Percentiles rank a stretch among this genome's conserved stretches.
These are phyloP conservation scores for Coemansia sp. DNA, from an alignment of 192 early-diverging fungal species.

Conservation along the genomic window DNA sequence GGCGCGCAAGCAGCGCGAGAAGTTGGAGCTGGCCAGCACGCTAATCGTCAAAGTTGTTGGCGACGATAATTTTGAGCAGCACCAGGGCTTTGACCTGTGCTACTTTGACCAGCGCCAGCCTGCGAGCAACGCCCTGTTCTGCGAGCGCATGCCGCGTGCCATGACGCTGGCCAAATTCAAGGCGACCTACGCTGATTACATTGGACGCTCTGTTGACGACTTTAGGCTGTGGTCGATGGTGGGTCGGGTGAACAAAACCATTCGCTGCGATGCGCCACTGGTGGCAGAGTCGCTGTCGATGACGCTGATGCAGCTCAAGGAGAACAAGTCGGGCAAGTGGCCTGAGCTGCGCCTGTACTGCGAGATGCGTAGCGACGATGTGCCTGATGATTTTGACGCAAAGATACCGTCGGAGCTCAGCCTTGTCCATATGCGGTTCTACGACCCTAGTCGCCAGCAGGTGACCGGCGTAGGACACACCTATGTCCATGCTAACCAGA, in stretches of 20 bases:
- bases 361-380: slow-evolving; percentile 30
- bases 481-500: slow-evolving; percentile 55
- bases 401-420: slow-evolving; percentile 21
- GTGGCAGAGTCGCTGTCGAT: slow-evolving; percentile 18
- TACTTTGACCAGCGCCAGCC: slow-evolving; percentile 65
- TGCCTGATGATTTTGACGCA: slow-evolving; percentile 23
- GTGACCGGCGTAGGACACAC: slow-evolving; percentile 66
- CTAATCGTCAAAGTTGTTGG: slow-evolving; percentile 61
- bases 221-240: slow-evolving; percentile 88
- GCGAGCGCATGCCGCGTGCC: slow-evolving; percentile 37
- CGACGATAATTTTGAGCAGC: slow-evolving; percentile 67
- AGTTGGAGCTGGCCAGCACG: slow-evolving; percentile 65
- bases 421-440: slow-evolving; percentile 87
- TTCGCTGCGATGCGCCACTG: slow-evolving; percentile 76
- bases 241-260: slow-evolving; percentile 88
- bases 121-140: slow-evolving; percentile 36
- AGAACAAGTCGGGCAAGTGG: slow-evolving; percentile 40
- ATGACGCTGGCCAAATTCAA: slow-evolving; percentile 57
- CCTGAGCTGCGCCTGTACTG: slow-evolving; percentile 58
- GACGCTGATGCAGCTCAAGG: slow-evolving; percentile 44
- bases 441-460: slow-evolving; percentile 63
- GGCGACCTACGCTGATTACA: slow-evolving; percentile 51
- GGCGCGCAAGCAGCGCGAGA: slow-evolving; percentile 68
- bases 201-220: slow-evolving; percentile 54
- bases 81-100: slow-evolving; percentile 88